Percentiles rank a stretch among this genome's conserved stretches.
Evolutionary conservation across 2,329 filamentous ascomycete species (phyloP).

Genomic region (Trichoderma brevicompactum): DNA sequence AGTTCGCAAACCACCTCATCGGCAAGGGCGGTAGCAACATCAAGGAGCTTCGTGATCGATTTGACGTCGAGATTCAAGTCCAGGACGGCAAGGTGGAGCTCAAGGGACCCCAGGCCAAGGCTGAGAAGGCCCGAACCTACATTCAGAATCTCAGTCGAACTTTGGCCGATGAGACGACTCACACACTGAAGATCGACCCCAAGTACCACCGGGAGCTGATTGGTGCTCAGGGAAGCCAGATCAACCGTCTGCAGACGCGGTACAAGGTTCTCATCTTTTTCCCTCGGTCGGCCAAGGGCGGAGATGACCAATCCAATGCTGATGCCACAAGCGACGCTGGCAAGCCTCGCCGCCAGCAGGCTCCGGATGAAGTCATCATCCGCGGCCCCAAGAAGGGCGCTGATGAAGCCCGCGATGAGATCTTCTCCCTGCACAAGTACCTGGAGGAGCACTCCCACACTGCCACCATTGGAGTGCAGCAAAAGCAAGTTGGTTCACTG

Average conservation of each 20-base stretch:
- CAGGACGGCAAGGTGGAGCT: constrained; percentile 93
- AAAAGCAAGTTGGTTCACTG: constrained; percentile 89
- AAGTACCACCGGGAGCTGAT: constrained; percentile 96
- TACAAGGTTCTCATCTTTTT: constrained; percentile 97
- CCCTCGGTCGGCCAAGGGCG: constrained; percentile 67
- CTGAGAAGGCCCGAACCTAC: constrained; percentile 80
- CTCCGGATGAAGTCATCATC: constrained; percentile 84
- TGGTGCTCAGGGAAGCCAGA: constrained; percentile 81
- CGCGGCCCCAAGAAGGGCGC: constrained; percentile 92
- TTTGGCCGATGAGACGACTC: constrained; percentile 87
- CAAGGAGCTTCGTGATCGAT: constrained; percentile 66
- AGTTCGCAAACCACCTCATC: constrained; percentile 85
- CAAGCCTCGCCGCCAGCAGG: constrained; percentile 71
- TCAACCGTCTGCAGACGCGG: constrained; percentile 88
- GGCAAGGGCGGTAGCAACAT: constrained; percentile 71
- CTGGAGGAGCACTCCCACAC: constrained; percentile 84
- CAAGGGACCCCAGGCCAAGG: constrained; percentile 94
- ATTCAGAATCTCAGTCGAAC: constrained; percentile 80
- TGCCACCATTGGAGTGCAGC: constrained; percentile 81
- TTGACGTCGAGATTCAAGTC: constrained; percentile 80
- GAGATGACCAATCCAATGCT: constrained; percentile 71
- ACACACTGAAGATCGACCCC: constrained; percentile 85
- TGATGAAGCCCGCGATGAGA: constrained; percentile 88
- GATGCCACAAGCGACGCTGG: constrained; percentile 72
- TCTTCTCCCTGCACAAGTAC: constrained; percentile 86